Evolutionary conservation across 2,329 filamentous ascomycete species (phyloP).

Genomic region (Talaromyces rugulosus): DNA sequence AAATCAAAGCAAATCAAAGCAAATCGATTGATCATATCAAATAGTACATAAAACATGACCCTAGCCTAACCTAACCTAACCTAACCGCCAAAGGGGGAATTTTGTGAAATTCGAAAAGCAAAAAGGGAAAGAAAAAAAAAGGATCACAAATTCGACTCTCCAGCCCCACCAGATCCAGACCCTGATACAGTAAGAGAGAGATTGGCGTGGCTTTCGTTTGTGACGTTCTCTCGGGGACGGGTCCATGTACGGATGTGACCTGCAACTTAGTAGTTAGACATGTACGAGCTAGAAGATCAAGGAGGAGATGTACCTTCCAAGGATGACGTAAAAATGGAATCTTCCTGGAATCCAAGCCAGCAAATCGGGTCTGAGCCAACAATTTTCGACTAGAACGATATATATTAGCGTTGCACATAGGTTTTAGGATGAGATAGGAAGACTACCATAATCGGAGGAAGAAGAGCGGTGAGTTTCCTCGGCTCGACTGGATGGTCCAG

Average conservation of each 20-base stretch:
- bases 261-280: conserved; percentile 30
- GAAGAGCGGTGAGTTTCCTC: conserved; percentile 74
- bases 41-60: background rate
- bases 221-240: conserved; percentile 51
- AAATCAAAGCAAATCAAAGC: too few relatives aligned
- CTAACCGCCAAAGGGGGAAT: background rate
- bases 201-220: conserved; percentile 31
- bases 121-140: background rate
- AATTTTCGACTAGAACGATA: conserved; percentile 62
- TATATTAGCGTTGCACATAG: background rate
- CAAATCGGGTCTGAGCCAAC: conserved; percentile 82
- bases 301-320: conserved; percentile 63
- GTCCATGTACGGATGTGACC: conserved; percentile 74
- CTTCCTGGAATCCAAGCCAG: conserved; percentile 91
- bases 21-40: background rate
- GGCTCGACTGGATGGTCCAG: conserved; percentile 79
- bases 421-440: background rate
- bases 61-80: background rate
- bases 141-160: background rate
- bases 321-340: conserved; percentile 88
- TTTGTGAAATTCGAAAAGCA: background rate
- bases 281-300: background rate
- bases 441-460: conserved; percentile 81
- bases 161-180: conserved; percentile 3
- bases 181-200: conserved; percentile 14